Evolutionary conservation across 2,329 filamentous ascomycete species (phyloP), one percentile per base, ranked within the genome.

Genomic region (Zymoseptoria ardabiliae): DNA sequence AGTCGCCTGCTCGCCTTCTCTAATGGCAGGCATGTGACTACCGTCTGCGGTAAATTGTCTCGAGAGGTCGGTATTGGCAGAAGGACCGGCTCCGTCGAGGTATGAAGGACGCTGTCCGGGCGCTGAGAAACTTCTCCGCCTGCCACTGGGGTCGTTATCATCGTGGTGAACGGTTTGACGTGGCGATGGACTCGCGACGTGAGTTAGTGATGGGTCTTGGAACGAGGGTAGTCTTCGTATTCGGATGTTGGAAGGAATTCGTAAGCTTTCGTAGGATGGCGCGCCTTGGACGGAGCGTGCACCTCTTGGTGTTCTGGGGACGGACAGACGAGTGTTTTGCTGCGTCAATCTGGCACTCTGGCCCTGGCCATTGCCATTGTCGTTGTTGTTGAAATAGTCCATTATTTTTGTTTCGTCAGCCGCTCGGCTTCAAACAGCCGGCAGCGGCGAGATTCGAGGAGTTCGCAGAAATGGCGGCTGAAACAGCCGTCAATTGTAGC

Each of bases 41-140:
- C 25, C 58, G 56, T 69, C 67, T 49, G 62, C 54, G 9, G 68
- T 70, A 20, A 62, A 60, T 55, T 69, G 67, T 21, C 66, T 58
- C 17, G 65, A 57, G n/a, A 69, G 56, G 28, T 69, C 66, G n/a
- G 59, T 35, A 7, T 45, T 17, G 10, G 55, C 53, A 3, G 60
- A 50, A 53, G 28, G 28, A 35, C 11, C 30, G 52, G 11, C 52
- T 45, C 56, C 52, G 25, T 63, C 58, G 54, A 67, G 63, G 21
- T 58, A 57, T 17, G 53, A 49, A 17, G 63, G 63, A 22, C 66
- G 61, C 64, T 72, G 69, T 2, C 35, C 35, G 35, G 68, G 69
- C 21, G 69, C 71, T 13, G 70, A 72, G n/a, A 66, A 61, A 50
- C 69, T 71, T 53, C 71, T 62, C 53, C 70, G 67, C 52, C 70